Evolutionary conservation across 2,329 filamentous ascomycete genomes (phyloP).

Genomic region (Neurospora crassa): DNA sequence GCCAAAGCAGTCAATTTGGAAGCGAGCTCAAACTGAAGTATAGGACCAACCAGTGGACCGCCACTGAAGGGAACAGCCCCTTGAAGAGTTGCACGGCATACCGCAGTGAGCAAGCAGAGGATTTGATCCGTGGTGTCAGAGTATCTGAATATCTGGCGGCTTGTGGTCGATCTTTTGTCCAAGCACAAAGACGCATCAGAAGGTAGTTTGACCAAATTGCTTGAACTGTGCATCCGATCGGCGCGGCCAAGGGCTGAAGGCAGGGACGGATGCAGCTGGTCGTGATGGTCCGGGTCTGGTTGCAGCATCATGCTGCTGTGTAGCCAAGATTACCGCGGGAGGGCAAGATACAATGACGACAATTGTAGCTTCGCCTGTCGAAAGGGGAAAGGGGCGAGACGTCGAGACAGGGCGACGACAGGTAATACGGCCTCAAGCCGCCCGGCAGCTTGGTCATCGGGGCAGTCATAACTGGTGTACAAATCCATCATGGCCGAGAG

Average conservation of each 20-base stretch:
- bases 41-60: constrained; percentile 6
- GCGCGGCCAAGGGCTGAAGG: not conserved
- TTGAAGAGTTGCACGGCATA: constrained; percentile 7
- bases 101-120: not conserved
- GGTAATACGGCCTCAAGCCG: not conserved
- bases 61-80: constrained; percentile 4
- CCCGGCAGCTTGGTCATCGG: not conserved
- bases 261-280: not conserved
- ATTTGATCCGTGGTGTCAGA: not conserved
- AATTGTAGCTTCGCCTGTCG: not conserved
- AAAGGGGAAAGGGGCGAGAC: not conserved
- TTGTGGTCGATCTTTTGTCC: not conserved
- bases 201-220: not conserved
- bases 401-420: not conserved
- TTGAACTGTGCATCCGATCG: not conserved
- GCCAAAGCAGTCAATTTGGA: constrained; percentile 10
- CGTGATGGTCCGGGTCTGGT: not conserved
- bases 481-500: not conserved
- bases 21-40: not conserved
- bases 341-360: not conserved
- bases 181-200: constrained; percentile 1
- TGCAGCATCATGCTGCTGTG: not conserved
- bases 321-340: not conserved
- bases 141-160: not conserved
- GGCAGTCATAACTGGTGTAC: not conserved